Conservation (phyloP, 345 rosid genomes). For the Microcos paniculata region DNA sequence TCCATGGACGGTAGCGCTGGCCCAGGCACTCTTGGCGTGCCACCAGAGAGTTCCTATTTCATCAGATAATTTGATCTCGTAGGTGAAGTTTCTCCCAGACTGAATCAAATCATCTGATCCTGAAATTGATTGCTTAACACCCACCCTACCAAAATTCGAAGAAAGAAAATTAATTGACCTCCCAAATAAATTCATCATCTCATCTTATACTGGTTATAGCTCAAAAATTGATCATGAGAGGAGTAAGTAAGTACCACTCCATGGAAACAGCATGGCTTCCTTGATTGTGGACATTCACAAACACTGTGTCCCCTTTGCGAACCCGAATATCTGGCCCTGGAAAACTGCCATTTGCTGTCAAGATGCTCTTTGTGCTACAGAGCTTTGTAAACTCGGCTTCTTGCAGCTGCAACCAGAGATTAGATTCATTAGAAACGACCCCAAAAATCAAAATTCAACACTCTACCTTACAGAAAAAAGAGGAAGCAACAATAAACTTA, state of each 20-base stretch:
- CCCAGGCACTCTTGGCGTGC: slow-evolving; percentile 59
- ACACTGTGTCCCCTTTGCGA: slow-evolving; percentile 41
- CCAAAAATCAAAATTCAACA: not conserved
- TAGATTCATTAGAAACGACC: not conserved
- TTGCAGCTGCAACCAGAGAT: not conserved
- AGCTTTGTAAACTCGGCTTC: slow-evolving; percentile 31
- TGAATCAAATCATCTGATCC: slow-evolving; percentile 51
- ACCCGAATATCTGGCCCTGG: slow-evolving; percentile 52
- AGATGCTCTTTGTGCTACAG: slow-evolving; percentile 37
- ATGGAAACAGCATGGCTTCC: slow-evolving; percentile 43
- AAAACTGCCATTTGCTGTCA: slow-evolving; percentile 48
- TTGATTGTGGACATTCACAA: slow-evolving; percentile 47
- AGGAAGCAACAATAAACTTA: not conserved
- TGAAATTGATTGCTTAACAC: slow-evolving; percentile 44
- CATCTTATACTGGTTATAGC: not conserved
- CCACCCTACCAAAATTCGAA: slow-evolving; percentile 33
- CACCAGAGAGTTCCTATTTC: slow-evolving; percentile 59
- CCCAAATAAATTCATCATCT: not conserved
- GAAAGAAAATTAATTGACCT: not conserved
- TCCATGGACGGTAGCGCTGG: slow-evolving; percentile 48
- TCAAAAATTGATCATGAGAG: not conserved
- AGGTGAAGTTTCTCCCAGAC: slow-evolving; percentile 36
- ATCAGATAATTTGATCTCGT: slow-evolving; percentile 25
- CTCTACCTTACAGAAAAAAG: not conserved
- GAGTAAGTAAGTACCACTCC: slow-evolving; percentile 33